phyloP scores from a whole-genome alignment of 2,329 filamentous ascomycete species.

The Alternaria infectoria region DNA sequence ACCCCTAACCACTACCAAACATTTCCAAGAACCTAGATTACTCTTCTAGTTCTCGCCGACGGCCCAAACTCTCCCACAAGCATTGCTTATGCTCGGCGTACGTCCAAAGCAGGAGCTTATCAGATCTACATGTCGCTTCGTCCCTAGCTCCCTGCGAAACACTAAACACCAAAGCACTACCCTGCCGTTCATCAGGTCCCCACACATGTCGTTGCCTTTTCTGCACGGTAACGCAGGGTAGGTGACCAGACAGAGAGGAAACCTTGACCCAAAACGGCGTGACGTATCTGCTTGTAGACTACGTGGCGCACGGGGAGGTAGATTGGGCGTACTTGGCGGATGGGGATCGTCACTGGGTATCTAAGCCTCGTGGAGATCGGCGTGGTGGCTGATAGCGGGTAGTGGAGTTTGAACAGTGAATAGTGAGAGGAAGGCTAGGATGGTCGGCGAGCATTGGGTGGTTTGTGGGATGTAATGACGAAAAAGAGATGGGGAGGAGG shows the following conservation, averaged over 20 bases:
- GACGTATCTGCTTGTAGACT: not conserved
- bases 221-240: not conserved
- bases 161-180: not conserved
- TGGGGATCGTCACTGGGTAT: not conserved
- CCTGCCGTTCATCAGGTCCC: not conserved
- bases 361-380: not conserved
- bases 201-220: not conserved
- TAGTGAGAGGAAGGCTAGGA: not conserved
- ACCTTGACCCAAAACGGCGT: not conserved
- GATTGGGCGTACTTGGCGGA: not conserved
- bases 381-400: not conserved
- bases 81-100: not conserved
- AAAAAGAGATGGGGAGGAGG: not conserved
- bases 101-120: not conserved
- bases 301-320: not conserved
- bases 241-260: not conserved
- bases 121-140: not conserved
- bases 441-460: not conserved
- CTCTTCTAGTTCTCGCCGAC: not conserved
- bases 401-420: not conserved
- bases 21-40: not conserved
- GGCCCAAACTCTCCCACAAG: not conserved
- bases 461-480: not conserved
- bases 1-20: not conserved
- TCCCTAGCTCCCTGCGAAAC: not conserved